phyloP scores from a whole-genome alignment of 2,329 filamentous ascomycete genomes.

The Aspergillus latus region DNA sequence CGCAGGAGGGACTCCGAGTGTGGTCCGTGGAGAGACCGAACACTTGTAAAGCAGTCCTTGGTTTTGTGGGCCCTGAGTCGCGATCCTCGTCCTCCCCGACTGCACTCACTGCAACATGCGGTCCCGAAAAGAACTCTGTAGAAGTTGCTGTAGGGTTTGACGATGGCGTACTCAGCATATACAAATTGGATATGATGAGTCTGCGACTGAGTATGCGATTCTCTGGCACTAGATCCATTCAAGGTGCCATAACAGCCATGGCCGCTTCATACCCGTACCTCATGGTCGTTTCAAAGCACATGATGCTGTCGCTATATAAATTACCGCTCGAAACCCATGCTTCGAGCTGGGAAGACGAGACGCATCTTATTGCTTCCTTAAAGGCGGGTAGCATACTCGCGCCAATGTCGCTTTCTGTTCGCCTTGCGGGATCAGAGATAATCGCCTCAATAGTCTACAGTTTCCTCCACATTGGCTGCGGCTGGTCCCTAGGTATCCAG shows the following conservation, averaged over 20 bases:
- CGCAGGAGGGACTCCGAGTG: constrained; percentile 66
- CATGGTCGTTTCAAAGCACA: constrained; percentile 72
- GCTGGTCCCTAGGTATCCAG: constrained; percentile 91
- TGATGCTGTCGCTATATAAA: constrained; percentile 73
- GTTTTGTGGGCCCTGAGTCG: constrained; percentile 28
- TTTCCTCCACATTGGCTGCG: constrained; percentile 70
- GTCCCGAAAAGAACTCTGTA: constrained; percentile 46
- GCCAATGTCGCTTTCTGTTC: constrained; percentile 78
- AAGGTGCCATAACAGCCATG: constrained; percentile 67
- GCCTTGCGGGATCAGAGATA: constrained; percentile 62
- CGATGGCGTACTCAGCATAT: constrained; percentile 71
- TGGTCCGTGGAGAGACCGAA: constrained; percentile 70
- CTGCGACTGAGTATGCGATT: constrained; percentile 54
- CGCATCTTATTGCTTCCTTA: constrained; percentile 70
- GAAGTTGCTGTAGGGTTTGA: constrained; percentile 69
- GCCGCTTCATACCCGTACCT: constrained; percentile 74
- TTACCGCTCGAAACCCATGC: constrained; percentile 42
- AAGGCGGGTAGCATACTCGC: constrained; percentile 76
- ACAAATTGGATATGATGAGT: constrained; percentile 55
- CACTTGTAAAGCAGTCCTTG: constrained; percentile 55
- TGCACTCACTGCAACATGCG: constrained; percentile 46
- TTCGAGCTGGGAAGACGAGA: constrained; percentile 23
- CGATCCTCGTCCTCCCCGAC: constrained; percentile 69
- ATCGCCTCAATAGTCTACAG: constrained; percentile 87
- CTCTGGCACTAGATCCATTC: constrained; percentile 60